Evolutionary conservation across 2,329 filamentous ascomycete genomes (phyloP).

Genomic region (Decorospora gaudefroyi): DNA sequence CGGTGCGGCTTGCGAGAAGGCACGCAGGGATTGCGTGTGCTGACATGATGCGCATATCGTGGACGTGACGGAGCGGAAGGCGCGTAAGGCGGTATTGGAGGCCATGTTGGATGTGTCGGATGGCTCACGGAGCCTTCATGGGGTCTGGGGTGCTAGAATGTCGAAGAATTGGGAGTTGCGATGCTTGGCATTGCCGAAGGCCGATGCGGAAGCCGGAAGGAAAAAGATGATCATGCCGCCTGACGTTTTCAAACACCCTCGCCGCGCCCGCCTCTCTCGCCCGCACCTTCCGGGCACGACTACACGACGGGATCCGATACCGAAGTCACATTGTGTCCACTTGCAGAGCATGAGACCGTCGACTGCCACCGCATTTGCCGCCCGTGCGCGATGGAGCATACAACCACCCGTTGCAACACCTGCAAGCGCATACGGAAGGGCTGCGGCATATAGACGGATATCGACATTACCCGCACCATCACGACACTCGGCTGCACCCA

Average conservation of each 20-base stretch:
- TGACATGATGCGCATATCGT: conserved; percentile 49
- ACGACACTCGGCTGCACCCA: conserved; percentile 33
- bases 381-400: conserved; percentile 49
- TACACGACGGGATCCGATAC: conserved; percentile 11
- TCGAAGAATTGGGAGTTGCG: conserved; percentile 30
- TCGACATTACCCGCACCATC: conserved; percentile 33
- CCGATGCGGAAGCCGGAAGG: too few species aligned
- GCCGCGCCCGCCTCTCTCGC: conserved; percentile 24
- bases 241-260: conserved; percentile 30
- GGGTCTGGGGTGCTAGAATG: conserved; percentile 15
- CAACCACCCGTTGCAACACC: conserved; percentile 46
- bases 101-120: conserved; percentile 28
- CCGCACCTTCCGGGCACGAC: conserved; percentile 16
- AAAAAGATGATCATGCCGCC: conserved; percentile 33
- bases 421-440: conserved; percentile 51
- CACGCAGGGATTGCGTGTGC: conserved; percentile 32
- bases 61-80: conserved; percentile 39
- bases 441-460: conserved; percentile 56
- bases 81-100: conserved; percentile 31
- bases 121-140: conserved; percentile 21
- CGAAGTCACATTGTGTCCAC: background rate
- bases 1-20: conserved; percentile 43
- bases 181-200: conserved; percentile 18
- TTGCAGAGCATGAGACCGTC: conserved; percentile 53
- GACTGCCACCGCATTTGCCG: conserved; percentile 47